Evolutionary conservation across 1,284 basidiomycete genomes (phyloP).

Genomic region (Ustilago sp.): DNA sequence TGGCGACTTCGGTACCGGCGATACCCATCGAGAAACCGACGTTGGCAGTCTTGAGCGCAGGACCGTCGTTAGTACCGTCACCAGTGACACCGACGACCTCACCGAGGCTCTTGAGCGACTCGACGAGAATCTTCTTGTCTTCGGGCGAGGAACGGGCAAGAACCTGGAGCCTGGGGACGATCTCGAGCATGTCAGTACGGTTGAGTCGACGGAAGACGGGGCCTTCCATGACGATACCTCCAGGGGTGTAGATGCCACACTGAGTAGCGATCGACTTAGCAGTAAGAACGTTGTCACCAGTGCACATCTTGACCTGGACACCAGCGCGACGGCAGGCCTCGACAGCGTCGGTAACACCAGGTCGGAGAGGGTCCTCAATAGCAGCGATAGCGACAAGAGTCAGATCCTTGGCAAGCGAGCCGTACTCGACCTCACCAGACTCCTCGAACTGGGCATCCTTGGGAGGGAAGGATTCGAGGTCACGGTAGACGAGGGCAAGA

Average conservation of each 20-base stretch:
- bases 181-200: slow-evolving; percentile 72
- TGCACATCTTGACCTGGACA: slow-evolving; percentile 98
- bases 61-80: slow-evolving; percentile 97
- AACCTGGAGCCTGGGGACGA: slow-evolving; percentile 75
- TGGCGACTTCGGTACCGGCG: slow-evolving; percentile 97
- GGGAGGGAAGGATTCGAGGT: slow-evolving; percentile 88
- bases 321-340: slow-evolving; percentile 86
- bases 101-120: slow-evolving; percentile 85
- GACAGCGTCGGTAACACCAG: slow-evolving; percentile 89
- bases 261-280: slow-evolving; percentile 93
- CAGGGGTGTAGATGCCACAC: slow-evolving; percentile 91
- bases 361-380: slow-evolving; percentile 94
- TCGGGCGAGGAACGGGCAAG: slow-evolving; percentile 95
- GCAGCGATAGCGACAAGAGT: slow-evolving; percentile 89
- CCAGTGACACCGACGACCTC: slow-evolving; percentile 97
- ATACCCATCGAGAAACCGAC: slow-evolving; percentile 83
- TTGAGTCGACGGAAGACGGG: slow-evolving; percentile 76
- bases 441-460: slow-evolving; percentile 71
- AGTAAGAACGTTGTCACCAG: slow-evolving; percentile 90
- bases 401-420: slow-evolving; percentile 78
- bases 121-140: slow-evolving; percentile 93
- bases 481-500: slow-evolving; percentile 90
- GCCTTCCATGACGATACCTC: slow-evolving; percentile 97
- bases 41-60: slow-evolving; percentile 84
- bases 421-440: slow-evolving; percentile 77